A percentile compares a stretch with the other conserved stretches of the same genome.
Evolutionary conservation across 2,329 filamentous ascomycete genomes (phyloP).

Genomic region (Zelopaecilomyces penicillatus): DNA sequence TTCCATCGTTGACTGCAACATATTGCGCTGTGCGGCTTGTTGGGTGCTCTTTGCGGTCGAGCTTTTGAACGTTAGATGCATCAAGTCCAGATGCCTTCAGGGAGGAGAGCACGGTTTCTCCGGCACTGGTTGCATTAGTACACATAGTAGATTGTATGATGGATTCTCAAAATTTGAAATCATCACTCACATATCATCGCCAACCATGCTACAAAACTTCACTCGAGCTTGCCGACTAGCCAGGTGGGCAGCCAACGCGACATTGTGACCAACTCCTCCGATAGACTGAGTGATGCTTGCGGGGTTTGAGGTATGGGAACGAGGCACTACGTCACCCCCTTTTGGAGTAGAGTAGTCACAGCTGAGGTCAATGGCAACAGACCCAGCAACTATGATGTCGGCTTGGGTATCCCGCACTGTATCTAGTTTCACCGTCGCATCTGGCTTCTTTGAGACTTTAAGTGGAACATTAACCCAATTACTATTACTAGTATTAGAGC

Average conservation of each 20-base stretch:
- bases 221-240: constrained; percentile 53
- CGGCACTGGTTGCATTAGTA: constrained; percentile 42
- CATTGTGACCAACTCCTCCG: constrained; percentile 87
- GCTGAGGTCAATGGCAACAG: constrained; percentile 76
- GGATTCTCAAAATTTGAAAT: not conserved
- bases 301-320: constrained; percentile 76
- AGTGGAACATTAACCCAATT: constrained; percentile 16
- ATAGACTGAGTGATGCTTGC: constrained; percentile 72
- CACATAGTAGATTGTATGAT: constrained; percentile 1
- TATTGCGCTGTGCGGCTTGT: constrained; percentile 77
- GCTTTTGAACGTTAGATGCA: constrained; percentile 51
- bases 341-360: constrained; percentile 57
- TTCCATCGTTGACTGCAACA: constrained; percentile 75
- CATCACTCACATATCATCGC: constrained; percentile 58
- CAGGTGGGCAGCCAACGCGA: constrained; percentile 73
- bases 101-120: constrained; percentile 60
- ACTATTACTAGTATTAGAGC: constrained; percentile 29
- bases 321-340: constrained; percentile 29
- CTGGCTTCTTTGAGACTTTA: constrained; percentile 3
- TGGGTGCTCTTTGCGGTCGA: constrained; percentile 39
- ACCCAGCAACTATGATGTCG: constrained; percentile 82
- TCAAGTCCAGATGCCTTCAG: constrained; percentile 58
- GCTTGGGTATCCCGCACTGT: constrained; percentile 22
- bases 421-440: constrained; percentile 5
- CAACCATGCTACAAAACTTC: constrained; percentile 71